phyloP scores from a whole-genome alignment of 345 rosid genomes.

The Populus tremula region DNA sequence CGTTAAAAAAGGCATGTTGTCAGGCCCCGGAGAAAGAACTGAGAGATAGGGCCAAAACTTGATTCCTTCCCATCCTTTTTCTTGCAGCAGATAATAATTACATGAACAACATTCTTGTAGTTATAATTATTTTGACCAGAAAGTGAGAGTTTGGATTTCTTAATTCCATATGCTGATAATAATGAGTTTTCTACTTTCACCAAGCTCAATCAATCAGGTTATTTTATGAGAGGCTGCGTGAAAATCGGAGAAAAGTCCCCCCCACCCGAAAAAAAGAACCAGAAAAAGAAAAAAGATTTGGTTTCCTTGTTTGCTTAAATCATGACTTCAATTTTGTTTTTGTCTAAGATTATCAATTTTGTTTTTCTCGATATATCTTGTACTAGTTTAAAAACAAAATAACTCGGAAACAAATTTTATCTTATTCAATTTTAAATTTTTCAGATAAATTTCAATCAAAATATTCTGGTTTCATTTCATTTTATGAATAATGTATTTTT shows the following conservation, averaged over 20 bases:
- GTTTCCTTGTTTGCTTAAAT: not conserved
- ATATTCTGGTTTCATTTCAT: rapidly evolving
- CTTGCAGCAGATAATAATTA: not conserved
- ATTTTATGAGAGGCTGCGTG: not conserved
- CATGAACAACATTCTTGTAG: not conserved
- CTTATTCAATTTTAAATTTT: too few relatives aligned
- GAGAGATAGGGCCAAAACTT: not conserved
- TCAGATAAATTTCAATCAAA: rapidly evolving
- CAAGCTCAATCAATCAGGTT: not conserved
- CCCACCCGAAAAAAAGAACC: not conserved
- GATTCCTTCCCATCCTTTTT: not conserved
- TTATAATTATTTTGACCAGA: not conserved
- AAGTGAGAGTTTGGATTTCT: not conserved
- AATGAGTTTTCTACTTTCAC: not conserved
- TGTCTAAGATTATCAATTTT: too few relatives aligned
- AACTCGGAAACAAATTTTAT: too few relatives aligned
- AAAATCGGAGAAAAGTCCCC: not conserved
- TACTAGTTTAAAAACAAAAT: too few relatives aligned
- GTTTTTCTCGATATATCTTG: too few relatives aligned
- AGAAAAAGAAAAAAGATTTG: not conserved
- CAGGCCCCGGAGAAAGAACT: not conserved
- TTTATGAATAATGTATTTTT: too few relatives aligned
- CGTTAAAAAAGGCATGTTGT: not conserved
- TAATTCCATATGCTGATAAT: not conserved
- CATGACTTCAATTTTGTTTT: too few relatives aligned